Base-by-base conservation (phyloP, 495 filamentous ascomycete genomes). In the Penicillium riverlandense region DNA sequence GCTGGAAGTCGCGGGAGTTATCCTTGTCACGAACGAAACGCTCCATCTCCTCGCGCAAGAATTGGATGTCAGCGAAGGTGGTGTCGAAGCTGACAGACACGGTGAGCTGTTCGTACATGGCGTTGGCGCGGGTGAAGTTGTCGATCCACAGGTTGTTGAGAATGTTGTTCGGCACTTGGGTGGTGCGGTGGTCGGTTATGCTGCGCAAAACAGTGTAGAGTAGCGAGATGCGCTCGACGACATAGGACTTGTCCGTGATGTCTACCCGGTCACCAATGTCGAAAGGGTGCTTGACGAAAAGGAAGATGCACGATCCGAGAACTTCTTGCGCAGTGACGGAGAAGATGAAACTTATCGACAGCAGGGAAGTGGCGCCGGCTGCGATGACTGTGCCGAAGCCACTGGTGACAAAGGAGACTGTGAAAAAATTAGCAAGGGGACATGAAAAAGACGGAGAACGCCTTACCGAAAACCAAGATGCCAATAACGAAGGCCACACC, bases 241-340 rank as follows among this genome's bases (percentile, higher is more conserved):
- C 67, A 43, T 92, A 78, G 53, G 84, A 77, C 53, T 86, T 77
- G 42, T 54, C 48, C 13, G 69, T 69, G 51, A 98, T 83, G 54
- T 96, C 89, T 30, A 97, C 85, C 14, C 92, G 86, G 58, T 98
- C 92, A 34, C 92, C 88, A 16, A 96, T 88, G 60, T 98, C 92
- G 61, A 77, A 88, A 1, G 84, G 90, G 54, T 96, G 92, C 67
- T 98, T 98, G 74, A 96, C 87, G 58, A 98, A 97, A 6, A 98
- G 73, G 71, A 98, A 98, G 62, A 98, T 94, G 69, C 91, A 96
- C 12, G 88, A 94, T 37, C 90, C 91, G 10, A 97, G 76, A 41
- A 98, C 82, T 65, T 98, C 92, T 64, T 97, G 91, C 0, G 85
- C 82, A 4, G 90, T 97, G 48, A 81, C 80, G 12, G 89, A 79